A percentile compares a stretch with the other conserved stretches of the same genome.
These are phyloP conservation scores for Suhomyces canberraensis DNA, from an alignment of 805 yeast species.

Conservation along the genomic window DNA sequence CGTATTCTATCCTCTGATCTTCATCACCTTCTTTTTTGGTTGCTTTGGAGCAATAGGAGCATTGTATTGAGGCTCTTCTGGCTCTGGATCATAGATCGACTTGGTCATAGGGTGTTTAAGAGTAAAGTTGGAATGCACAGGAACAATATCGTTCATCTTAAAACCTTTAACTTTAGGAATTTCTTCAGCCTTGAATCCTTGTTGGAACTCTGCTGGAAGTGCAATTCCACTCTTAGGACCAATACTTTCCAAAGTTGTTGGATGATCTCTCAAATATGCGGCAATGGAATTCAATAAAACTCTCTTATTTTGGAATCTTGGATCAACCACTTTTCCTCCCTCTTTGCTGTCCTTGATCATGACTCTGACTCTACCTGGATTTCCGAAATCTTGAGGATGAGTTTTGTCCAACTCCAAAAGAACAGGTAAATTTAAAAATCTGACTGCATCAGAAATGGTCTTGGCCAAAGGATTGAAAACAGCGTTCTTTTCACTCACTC, in stretches of 20 bases:
- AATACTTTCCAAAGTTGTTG: constrained; percentile 64
- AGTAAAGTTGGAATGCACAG: constrained; percentile 77
- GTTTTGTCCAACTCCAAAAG: constrained; percentile 76
- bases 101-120: constrained; percentile 84
- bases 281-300: constrained; percentile 60
- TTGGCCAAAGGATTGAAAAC: constrained; percentile 87
- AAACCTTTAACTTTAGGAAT: constrained; percentile 83
- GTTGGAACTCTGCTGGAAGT: constrained; percentile 58
- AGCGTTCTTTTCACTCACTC: constrained; percentile 66
- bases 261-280: constrained; percentile 58
- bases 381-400: constrained; percentile 97
- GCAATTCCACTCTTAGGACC: constrained; percentile 50
- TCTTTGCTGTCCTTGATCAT: constrained; percentile 48
- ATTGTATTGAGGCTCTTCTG: constrained; percentile 21
- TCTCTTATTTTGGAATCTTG: constrained; percentile 49
- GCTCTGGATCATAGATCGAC: constrained; percentile 56
- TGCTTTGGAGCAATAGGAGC: constrained; percentile 39
- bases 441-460: constrained; percentile 72
- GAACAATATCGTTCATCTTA: constrained; percentile 81
- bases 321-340: constrained; percentile 32
- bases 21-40: constrained; percentile 58
- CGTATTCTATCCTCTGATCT: constrained; percentile 59
- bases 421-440: constrained; percentile 34
- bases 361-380: constrained; percentile 93
- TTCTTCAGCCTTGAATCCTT: constrained; percentile 51